Conservation (phyloP, 164 flowering plant genomes). For the Magnolia changhungtana region DNA sequence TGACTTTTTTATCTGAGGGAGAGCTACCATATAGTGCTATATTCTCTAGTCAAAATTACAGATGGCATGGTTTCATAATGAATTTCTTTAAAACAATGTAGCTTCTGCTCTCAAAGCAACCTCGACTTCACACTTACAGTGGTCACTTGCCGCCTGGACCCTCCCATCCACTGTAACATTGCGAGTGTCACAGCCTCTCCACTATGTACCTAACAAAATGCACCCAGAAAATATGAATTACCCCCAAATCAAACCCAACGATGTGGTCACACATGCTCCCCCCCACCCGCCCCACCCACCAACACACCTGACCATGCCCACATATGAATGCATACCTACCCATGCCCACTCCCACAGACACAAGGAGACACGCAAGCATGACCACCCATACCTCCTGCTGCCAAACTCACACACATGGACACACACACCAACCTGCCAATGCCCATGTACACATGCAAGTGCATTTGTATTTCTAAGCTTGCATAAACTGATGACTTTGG, state of each 20-base stretch:
- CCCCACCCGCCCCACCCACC: background rate
- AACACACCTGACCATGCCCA: background rate
- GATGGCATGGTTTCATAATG: background rate
- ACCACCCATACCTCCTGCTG: no score
- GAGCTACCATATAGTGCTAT: background rate
- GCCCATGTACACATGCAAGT: no score
- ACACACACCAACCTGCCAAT: no score
- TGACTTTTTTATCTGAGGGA: background rate
- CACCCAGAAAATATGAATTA: background rate
- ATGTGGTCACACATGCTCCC: background rate
- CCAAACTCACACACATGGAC: no score
- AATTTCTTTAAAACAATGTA: background rate
- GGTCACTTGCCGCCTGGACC: constrained; percentile 79
- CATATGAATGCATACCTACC: background rate
- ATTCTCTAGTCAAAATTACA: background rate
- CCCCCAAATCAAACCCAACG: background rate
- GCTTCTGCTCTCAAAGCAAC: background rate
- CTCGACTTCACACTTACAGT: constrained; percentile 44
- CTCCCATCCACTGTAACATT: constrained; percentile 97
- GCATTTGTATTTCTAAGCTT: no score
- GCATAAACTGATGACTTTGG: no score
- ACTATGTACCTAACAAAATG: constrained; percentile 7
- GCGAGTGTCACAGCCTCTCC: background rate
- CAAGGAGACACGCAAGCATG: no score
- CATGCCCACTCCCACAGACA: background rate